Conservation (phyloP, 2,329 filamentous ascomycete genomes). For the Fusarium verticillioides region DNA sequence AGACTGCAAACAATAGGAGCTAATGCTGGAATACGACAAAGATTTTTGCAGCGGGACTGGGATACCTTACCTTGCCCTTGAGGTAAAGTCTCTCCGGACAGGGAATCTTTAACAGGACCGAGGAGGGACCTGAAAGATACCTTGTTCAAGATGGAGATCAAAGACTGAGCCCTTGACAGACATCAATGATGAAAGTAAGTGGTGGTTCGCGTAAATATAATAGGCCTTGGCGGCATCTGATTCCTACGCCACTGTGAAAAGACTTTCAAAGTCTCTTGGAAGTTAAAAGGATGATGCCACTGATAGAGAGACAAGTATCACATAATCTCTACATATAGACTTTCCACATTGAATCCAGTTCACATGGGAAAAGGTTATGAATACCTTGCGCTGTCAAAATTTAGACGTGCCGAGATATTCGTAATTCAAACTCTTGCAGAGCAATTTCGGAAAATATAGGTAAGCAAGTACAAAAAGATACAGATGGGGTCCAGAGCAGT, state of each 20-base stretch:
- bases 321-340: neutral
- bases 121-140: neutral
- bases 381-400: neutral
- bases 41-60: neutral
- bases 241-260: neutral
- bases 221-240: neutral
- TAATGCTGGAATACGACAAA: neutral
- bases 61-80: neutral
- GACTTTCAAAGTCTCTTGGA: neutral
- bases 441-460: constrained; percentile 6
- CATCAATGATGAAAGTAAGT: neutral
- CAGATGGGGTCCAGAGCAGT: neutral
- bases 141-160: neutral
- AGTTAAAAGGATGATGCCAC: neutral
- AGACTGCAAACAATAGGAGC: neutral
- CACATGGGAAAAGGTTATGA: neutral
- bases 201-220: neutral
- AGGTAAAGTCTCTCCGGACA: neutral
- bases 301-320: neutral
- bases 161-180: neutral
- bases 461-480: constrained; percentile 12
- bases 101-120: neutral
- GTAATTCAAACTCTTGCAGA: constrained; percentile 1
- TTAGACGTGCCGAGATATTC: neutral
- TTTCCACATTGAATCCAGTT: neutral